A percentile compares a stretch with the other conserved stretches of the same genome.
These are phyloP conservation scores for Aspergillus neoniger DNA, from an alignment of 2,329 filamentous ascomycete species.

Conservation along the genomic window DNA sequence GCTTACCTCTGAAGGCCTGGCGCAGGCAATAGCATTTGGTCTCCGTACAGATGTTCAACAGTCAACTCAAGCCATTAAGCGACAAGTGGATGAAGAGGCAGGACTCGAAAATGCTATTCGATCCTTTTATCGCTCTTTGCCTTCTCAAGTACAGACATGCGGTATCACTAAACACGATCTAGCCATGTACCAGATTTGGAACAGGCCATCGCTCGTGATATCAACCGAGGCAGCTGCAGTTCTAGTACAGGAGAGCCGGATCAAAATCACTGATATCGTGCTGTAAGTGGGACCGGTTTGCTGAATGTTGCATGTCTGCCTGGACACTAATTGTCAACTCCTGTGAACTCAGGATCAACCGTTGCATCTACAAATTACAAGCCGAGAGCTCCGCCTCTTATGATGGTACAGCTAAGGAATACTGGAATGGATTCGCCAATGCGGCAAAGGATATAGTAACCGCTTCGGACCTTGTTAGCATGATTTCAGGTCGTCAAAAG, in stretches of 20 bases:
- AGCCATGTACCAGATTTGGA: slow-evolving; percentile 3
- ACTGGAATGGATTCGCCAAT: not conserved
- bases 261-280: not conserved
- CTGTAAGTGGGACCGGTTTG: not conserved
- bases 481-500: not conserved
- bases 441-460: not conserved
- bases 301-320: not conserved
- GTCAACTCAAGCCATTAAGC: not conserved
- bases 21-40: not conserved
- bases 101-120: not conserved
- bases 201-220: not conserved
- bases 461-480: slow-evolving; percentile 5
- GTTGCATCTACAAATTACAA: not conserved
- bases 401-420: not conserved
- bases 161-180: slow-evolving; percentile 1
- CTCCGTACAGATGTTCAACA: not conserved
- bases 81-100: not conserved
- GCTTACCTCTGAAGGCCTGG: not conserved
- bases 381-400: not conserved
- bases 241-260: not conserved
- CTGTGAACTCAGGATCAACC: not conserved
- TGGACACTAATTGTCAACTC: not conserved
- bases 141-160: not conserved
- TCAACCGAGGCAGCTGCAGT: not conserved
- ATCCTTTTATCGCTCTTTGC: not conserved